Base-by-base conservation (phyloP, 192 early-diverging fungal genomes). In the Radiomyces spectabilis region DNA sequence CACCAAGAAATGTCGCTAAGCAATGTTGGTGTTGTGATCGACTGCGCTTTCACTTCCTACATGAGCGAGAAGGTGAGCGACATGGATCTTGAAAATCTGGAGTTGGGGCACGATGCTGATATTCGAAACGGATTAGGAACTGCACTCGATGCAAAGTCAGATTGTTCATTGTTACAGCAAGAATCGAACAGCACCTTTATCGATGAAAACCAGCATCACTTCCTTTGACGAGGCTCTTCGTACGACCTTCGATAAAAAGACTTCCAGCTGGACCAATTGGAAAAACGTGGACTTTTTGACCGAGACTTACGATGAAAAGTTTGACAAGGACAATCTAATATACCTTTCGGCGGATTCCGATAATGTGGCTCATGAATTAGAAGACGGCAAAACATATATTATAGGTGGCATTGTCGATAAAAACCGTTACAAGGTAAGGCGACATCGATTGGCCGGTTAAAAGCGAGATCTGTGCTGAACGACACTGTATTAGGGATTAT, bases 371-470 rank as follows among this genome's bases (percentile, higher is more conserved):
- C 59, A 77, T 2, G 57, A 68, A 5, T 63, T 98, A 30, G 90
- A 94, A 4, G 76, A 78, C n/a, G 57, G 56, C 0, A 90, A 86
- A 40, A 71, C 82, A 4, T 98, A 98, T 65, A 61, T 98, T 13
- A 85, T 98, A 61, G 96, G 96, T 30, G 93, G 93, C 0, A 79
- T 98, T 41, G 96, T 98, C 1, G 96, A 98, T 57, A 89, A 88
- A 60, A 98, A 98, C 57, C 70, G 94, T 33, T 73, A 92, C 64
- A 87, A 87, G 61, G 78, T 75, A 38, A 24, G 22, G 6, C 12
- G n/a, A n/a, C 6, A 5, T n/a, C n/a, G n/a, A n/a, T n/a, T n/a
- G n/a, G n/a, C n/a, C n/a, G 16, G 0, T 38, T 46, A 29, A 5
- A 26, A 7, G 15, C 13, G 9, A 51, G 27, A 26, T 37, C 46